Evolutionary conservation across 2,329 filamentous ascomycete species (phyloP), one percentile per base, ranked within the genome.

Genomic region (Zymoseptoria passerinii): DNA sequence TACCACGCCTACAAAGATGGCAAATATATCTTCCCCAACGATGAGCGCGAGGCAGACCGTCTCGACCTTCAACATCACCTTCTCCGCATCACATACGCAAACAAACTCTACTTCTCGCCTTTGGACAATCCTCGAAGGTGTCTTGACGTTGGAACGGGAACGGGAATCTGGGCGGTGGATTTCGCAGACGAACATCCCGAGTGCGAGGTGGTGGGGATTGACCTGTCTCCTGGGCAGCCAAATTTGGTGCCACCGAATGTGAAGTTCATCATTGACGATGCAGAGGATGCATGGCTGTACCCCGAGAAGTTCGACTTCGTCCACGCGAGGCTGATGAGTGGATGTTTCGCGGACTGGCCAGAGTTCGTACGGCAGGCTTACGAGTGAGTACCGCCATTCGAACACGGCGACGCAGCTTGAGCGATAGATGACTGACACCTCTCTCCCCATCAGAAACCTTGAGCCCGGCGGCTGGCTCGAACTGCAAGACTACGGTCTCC

Each of bases 191-290:
- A 75, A 58, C 72, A 74, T 58, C 77, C 77, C 0, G 69, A 71
- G 8, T 72, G 69, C 50, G 59, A 71, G 35, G 76, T 80, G 3
- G 70, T 73, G 2, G 78, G 78, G 18, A 76, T 71, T 23, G 80
- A 82, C 61, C 72, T 82, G 6, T 77, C 73, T 56, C 77, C 78
- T 8, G 76, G 78, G 48, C 79, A 82, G 63, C 78, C 78, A 1
- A 71, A 71, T 44, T 73, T 77, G 71, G 76, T 85, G 10, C 84
- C 83, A 16, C 77, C 80, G 9, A 86, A 86, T 66, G 76, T 83
- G n/a, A 76, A 75, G 7, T 86, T 86, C 71, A 74, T 84, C 58
- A 77, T 87, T 8, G 84, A 87, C 65, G 83, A 87, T 66, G 78
- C 80, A 54, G 82, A 85, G 62, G 76, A 80, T 52, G 76, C 81